phyloP scores from a whole-genome alignment of 2,329 filamentous ascomycete genomes.

The Paecilomyces fulvus region DNA sequence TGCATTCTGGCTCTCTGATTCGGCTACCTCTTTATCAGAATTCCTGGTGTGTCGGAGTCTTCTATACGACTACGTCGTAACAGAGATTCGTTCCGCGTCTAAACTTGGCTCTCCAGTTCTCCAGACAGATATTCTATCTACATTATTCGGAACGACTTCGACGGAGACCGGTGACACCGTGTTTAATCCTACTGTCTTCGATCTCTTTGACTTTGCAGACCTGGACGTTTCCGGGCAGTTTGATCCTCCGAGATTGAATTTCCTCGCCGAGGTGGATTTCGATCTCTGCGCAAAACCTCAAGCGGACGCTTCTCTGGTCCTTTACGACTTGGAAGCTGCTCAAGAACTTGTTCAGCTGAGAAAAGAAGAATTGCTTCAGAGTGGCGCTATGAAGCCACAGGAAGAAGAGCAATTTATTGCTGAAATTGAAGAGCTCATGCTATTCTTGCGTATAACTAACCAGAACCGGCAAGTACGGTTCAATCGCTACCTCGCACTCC shows the following conservation, averaged over 20 bases:
- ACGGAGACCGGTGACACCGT: slow-evolving; percentile 57
- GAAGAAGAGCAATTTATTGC: slow-evolving; percentile 33
- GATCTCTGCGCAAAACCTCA: slow-evolving; percentile 55
- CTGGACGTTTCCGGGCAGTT: slow-evolving; percentile 43
- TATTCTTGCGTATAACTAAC: slow-evolving; percentile 34
- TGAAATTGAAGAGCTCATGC: slow-evolving; percentile 30
- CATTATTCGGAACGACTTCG: slow-evolving; percentile 66
- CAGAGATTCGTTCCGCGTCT: slow-evolving; percentile 72
- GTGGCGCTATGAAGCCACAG: slow-evolving; percentile 37
- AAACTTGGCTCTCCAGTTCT: slow-evolving; percentile 62
- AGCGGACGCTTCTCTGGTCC: slow-evolving; percentile 37
- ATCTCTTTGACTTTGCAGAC: slow-evolving; percentile 86
- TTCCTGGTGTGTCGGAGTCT: slow-evolving; percentile 71
- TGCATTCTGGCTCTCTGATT: slow-evolving; percentile 60
- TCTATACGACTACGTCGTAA: slow-evolving; percentile 74
- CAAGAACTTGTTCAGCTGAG: slow-evolving; percentile 61
- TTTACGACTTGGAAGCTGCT: slow-evolving; percentile 64
- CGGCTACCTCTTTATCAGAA: slow-evolving; percentile 62
- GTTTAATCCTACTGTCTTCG: slow-evolving; percentile 70
- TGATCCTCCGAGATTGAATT: slow-evolving; percentile 47
- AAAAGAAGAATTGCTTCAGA: slow-evolving; percentile 25
- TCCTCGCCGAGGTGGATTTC: slow-evolving; percentile 60
- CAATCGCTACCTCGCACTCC: slow-evolving; percentile 59
- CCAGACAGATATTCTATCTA: slow-evolving; percentile 55
- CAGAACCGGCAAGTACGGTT: slow-evolving; percentile 27